Evolutionary conservation across 148 eudicot species (phyloP).

Genomic region (Cornus kousa): DNA sequence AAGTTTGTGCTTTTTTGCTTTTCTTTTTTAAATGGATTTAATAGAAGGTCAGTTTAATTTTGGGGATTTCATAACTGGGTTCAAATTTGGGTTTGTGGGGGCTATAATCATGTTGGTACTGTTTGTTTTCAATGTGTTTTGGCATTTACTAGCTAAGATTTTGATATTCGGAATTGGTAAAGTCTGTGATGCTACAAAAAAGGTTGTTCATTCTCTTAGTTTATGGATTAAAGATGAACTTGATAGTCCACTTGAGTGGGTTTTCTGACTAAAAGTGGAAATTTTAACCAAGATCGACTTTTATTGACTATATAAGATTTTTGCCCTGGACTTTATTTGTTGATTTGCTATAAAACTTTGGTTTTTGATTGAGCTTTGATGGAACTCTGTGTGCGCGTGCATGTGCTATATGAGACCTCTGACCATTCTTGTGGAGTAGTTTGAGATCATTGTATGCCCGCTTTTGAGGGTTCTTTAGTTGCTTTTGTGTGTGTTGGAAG

Average conservation of each 20-base stretch:
- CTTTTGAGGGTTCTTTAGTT: too few species aligned
- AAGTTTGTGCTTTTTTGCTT: not conserved
- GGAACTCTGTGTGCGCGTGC: too few species aligned
- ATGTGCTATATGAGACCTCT: too few species aligned
- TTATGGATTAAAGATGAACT: constrained; percentile 2
- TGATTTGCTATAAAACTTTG: too few species aligned
- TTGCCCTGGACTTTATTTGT: not conserved
- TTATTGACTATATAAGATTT: not conserved
- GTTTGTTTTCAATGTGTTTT: not conserved
- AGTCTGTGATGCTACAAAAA: not conserved
- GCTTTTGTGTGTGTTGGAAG: too few species aligned
- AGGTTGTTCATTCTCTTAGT: not conserved
- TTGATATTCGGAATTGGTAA: not conserved
- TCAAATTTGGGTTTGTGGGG: not conserved
- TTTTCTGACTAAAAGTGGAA: not conserved
- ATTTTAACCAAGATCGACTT: not conserved
- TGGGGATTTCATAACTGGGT: not conserved
- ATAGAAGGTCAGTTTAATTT: not conserved
- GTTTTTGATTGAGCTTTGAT: too few species aligned
- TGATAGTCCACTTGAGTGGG: not conserved
- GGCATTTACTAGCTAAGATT: not conserved
- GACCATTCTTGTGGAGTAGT: too few species aligned
- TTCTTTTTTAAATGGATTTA: not conserved
- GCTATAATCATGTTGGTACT: not conserved
- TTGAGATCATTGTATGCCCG: too few species aligned